Evolutionary conservation across 805 yeast species (phyloP), one percentile per base, ranked within the genome.

Genomic region (Lipomyces starkeyi): DNA sequence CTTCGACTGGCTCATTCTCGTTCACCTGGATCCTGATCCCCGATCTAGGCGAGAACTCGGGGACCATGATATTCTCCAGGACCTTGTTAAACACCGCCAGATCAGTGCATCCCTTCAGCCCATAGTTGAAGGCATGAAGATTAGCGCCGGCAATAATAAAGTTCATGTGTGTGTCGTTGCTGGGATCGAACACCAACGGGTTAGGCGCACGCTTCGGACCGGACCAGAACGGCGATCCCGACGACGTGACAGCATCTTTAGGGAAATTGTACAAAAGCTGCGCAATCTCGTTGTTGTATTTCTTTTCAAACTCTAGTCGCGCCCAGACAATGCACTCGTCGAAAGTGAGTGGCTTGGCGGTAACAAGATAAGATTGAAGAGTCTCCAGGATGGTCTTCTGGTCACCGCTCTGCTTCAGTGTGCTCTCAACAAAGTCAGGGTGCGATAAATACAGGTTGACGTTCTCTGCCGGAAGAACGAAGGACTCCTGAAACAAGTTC

Each of bases 271-370:
- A 95, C 73, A 95, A 84, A 76, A 95, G 85, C 83, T 95, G 99
- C 76, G 87, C 82, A 72, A 94, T 93, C 68, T 94, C 98, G 77
- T 92, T 87, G 75, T 86, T 87, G 83, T 85, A 95, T 80, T 91
- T 91, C 74, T 82, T 83, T 81, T 94, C 97, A 77, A 95, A 95
- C 81, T 92, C 92, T 49, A 85, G 73, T 79, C 98, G 87, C 1
- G 98, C 97, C 99, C 99, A 95, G 75, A 84, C 87, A 76, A 95
- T 88, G 82, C 98, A 94, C 76, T 95, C 97, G 74, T 93, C 97
- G 77, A 94, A 95, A 2, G 88, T 86, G 74, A 90, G 85, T 22
- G 99, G 99, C 78, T 96, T 90, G 69, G 90, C 84, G 71, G 86
- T 85, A 74, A 95, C 87, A 68, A 91, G 87, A 62, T 87, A 87